phyloP scores from a whole-genome alignment of 1,284 basidiomycete genomes.

The Mrakiaceae sp. region DNA sequence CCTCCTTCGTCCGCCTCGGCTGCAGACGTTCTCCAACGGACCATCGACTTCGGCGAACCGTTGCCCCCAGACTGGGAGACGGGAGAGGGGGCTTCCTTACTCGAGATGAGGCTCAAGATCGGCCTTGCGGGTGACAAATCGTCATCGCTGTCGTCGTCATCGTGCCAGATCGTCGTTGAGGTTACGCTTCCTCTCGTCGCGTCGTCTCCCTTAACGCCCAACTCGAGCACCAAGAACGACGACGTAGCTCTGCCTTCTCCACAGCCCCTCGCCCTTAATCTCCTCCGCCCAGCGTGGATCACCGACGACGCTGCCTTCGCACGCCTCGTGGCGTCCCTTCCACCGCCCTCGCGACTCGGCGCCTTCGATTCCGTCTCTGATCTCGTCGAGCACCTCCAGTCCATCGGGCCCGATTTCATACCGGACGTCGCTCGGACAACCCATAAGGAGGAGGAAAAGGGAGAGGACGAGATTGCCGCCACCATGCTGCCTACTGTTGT shows the following conservation, averaged over 20 bases:
- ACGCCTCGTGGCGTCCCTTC: background rate
- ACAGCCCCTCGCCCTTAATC: background rate
- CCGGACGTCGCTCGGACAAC: background rate
- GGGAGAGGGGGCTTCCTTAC: background rate
- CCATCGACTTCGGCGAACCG: background rate
- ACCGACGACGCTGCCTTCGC: background rate
- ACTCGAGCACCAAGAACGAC: background rate
- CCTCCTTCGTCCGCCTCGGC: background rate
- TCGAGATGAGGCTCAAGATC: background rate
- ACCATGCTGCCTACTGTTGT: background rate
- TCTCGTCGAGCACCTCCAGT: slow-evolving; percentile 1
- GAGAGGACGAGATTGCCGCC: too few relatives aligned
- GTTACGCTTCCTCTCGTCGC: background rate
- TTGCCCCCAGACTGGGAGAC: background rate
- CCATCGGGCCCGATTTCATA: background rate
- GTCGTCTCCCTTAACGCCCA: too few relatives aligned
- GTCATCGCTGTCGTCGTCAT: too few relatives aligned
- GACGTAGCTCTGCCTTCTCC: background rate
- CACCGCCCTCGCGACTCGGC: background rate
- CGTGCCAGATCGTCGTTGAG: background rate
- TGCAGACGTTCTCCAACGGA: background rate
- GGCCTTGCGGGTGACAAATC: too few relatives aligned
- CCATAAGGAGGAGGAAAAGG: background rate
- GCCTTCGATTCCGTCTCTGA: background rate
- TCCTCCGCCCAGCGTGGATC: slow-evolving; percentile 2